Conservation (phyloP, 805 yeast species). For the Lipomyces orientalis region DNA sequence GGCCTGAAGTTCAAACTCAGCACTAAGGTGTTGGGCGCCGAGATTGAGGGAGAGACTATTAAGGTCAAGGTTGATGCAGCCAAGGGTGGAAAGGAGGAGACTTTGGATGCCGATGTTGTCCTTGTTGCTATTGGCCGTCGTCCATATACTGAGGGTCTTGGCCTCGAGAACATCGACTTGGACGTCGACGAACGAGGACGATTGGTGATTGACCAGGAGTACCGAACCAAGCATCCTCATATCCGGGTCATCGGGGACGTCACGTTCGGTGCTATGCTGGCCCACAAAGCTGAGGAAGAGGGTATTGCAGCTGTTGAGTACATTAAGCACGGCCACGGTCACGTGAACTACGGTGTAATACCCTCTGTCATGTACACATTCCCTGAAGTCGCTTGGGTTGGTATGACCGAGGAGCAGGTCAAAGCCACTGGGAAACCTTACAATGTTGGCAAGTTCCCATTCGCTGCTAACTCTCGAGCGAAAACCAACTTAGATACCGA, state of each 20-base stretch:
- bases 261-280: constrained; percentile 98
- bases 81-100: constrained; percentile 80
- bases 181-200: constrained; percentile 93
- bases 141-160: constrained; percentile 90
- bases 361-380: constrained; percentile 99
- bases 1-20: constrained; percentile 92
- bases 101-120: constrained; percentile 86
- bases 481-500: constrained; percentile 97
- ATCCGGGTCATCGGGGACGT: constrained; percentile 98
- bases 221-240: constrained; percentile 88
- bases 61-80: constrained; percentile 86
- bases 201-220: constrained; percentile 91
- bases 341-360: constrained; percentile 96
- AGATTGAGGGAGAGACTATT: constrained; percentile 86
- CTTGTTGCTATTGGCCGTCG: constrained; percentile 99
- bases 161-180: constrained; percentile 85
- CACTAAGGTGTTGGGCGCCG: constrained; percentile 88
- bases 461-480: constrained; percentile 98
- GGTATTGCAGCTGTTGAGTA: constrained; percentile 98
- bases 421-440: constrained; percentile 90
- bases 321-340: constrained; percentile 93
- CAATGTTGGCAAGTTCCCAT: constrained; percentile 97
- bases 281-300: constrained; percentile 99
- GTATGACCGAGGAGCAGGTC: constrained; percentile 92
- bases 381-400: constrained; percentile 99